Conservation (phyloP, 2,329 filamentous ascomycete genomes). For the Ceratocystis huliohia region DNA sequence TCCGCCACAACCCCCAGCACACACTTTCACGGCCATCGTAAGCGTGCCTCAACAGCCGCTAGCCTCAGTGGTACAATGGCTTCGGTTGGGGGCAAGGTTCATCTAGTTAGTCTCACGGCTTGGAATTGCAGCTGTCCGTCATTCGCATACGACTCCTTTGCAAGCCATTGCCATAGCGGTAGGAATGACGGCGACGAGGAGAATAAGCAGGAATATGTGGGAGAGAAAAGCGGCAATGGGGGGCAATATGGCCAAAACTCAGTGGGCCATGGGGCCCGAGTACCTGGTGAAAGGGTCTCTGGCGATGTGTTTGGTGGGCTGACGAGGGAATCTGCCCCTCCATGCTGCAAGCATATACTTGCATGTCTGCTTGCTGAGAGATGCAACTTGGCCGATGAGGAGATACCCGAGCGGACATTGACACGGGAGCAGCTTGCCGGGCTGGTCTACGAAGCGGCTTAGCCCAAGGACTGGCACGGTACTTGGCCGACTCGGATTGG, state of each 20-base stretch:
- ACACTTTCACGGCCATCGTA: not conserved
- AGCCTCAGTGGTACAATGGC: conserved; percentile 18
- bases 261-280: not conserved
- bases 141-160: conserved; percentile 64
- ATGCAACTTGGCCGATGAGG: conserved; percentile 32
- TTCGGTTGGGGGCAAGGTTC: conserved; percentile 28
- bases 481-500: too few relatives aligned
- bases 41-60: not conserved
- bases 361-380: conserved; percentile 64
- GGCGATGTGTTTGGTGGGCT: conserved; percentile 38
- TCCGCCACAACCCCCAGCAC: not conserved
- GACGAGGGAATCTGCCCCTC: conserved; percentile 30
- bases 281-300: not conserved
- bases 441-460: conserved; percentile 38
- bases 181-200: not conserved
- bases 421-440: conserved; percentile 59
- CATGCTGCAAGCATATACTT: conserved; percentile 78
- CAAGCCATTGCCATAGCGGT: conserved; percentile 11
- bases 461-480: not conserved
- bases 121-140: conserved; percentile 89
- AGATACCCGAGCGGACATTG: conserved; percentile 41
- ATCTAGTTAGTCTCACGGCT: conserved; percentile 58
- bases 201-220: not conserved
- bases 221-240: conserved; percentile 23
- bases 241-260: not conserved